Evolutionary conservation across 306 rosid genomes (phyloP), one percentile per base, ranked within the genome.

Genomic region (Trifolium dubium): DNA sequence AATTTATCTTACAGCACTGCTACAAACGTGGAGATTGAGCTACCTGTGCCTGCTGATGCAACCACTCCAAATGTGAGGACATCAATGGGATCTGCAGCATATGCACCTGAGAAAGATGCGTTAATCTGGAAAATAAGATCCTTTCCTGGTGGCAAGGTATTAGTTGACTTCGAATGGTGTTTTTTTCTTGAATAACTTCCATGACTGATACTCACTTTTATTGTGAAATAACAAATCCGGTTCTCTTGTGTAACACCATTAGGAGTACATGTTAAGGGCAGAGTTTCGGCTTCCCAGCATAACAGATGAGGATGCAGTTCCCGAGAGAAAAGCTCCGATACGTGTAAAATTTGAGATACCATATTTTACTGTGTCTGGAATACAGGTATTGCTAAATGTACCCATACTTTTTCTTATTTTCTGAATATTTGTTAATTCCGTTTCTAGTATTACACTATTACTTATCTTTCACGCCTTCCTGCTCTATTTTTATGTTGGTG

Each of bases 101-200:
- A 94, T 90, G 99, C 99, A 59, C 99, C 99, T 30, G 97, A 94
- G 85, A 87, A 81, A 23, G 99, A 94, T 79, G 97, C 98, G 6
- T 87, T 94, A 44, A 66, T 92, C 69, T 94, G 99, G 99, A 94
- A 92, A 80, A 94, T 94, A 70, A 90, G 92, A 87, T 94, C 99
- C 68, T 94, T 92, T 67, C 99, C 99, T 7, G 99, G 99, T 76
- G 98, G 99, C 86, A 94, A 94, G 98, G 99, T 94, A 83, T n/a
- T 67, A 65, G 49, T 83, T 76, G 2, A 69, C 69, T 58, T 75
- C 62, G 73, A 76, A 64, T 80, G 69, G 65, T 59, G 30, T 72
- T 66, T 17, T 40, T 23, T 39, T 34, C 50, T 56, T 58, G 71
- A 37, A 40, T 69, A 66, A 47, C n/a, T 4, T 14, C 59, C 32